These are phyloP conservation scores for Penicillium nordicum DNA, from an alignment of 2,329 filamentous ascomycete species.

Conservation along the genomic window DNA sequence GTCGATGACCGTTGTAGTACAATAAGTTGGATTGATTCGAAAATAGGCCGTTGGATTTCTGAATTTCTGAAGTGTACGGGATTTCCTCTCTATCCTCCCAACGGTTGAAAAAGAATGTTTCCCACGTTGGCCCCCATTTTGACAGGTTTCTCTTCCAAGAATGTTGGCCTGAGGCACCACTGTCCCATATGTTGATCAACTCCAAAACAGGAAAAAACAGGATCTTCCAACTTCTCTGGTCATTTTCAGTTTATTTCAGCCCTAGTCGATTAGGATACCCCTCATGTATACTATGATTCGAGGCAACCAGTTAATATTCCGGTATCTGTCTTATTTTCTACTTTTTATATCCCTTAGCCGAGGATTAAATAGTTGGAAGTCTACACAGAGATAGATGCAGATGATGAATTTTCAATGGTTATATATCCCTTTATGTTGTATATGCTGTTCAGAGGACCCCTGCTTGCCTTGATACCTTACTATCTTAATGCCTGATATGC, in stretches of 20 bases:
- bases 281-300: not conserved
- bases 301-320: not conserved
- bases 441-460: too few species aligned
- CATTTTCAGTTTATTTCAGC: not conserved
- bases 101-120: not conserved
- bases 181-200: not conserved
- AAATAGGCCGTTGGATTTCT: not conserved
- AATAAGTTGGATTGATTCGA: not conserved
- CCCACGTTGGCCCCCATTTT: not conserved
- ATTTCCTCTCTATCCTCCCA: too few species aligned
- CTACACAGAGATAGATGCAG: too few species aligned
- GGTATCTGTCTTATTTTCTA: too few species aligned
- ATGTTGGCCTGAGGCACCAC: conserved; percentile 1
- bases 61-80: not conserved
- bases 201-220: not conserved
- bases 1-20: not conserved
- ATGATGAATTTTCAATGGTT: too few species aligned
- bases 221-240: not conserved
- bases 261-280: not conserved
- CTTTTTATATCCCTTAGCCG: not conserved
- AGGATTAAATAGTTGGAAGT: too few species aligned
- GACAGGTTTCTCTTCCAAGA: not conserved
- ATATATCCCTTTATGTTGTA: too few species aligned
- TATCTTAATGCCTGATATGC: too few species aligned
- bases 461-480: too few species aligned